A percentile compares a stretch with the other conserved stretches of the same genome.
These are phyloP conservation scores for Luvunga scandens DNA, from an alignment of 345 rosid genomes.

Conservation along the genomic window DNA sequence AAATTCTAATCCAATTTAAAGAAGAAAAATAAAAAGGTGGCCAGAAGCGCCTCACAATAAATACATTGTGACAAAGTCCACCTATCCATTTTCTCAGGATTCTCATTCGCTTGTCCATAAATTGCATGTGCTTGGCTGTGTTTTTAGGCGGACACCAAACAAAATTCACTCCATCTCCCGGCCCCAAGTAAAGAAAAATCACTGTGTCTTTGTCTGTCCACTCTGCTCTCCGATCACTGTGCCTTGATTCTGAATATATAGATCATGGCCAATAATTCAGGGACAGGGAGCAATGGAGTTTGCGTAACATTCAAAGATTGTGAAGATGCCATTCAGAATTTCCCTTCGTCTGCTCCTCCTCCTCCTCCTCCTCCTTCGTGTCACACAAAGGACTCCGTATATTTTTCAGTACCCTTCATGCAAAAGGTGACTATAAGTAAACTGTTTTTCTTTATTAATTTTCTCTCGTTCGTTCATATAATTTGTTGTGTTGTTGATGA, in stretches of 20 bases:
- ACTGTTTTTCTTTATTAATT: background rate
- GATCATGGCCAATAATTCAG: constrained; percentile 50
- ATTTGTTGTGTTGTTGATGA: background rate
- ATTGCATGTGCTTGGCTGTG: background rate
- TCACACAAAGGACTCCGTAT: constrained; percentile 13
- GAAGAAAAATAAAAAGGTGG: background rate
- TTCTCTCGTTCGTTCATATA: background rate
- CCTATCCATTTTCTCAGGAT: background rate
- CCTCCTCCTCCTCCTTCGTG: constrained; percentile 22
- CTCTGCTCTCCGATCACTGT: background rate
- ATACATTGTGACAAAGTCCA: background rate
- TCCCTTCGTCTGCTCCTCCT: constrained; percentile 6
- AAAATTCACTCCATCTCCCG: too few species aligned
- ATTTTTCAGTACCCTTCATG: constrained; percentile 62
- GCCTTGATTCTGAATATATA: background rate
- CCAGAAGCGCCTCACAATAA: too few species aligned
- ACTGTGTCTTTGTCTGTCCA: background rate
- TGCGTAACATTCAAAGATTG: constrained; percentile 49
- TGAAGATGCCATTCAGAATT: constrained; percentile 7
- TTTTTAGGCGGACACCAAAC: background rate
- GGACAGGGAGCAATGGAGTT: constrained; percentile 39
- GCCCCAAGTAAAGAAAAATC: background rate
- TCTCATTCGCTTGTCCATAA: background rate
- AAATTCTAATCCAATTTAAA: background rate
- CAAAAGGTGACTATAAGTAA: constrained; percentile 53